Evolutionary conservation across 805 yeast species (phyloP).

Genomic region (Ogataea salicorniae): DNA sequence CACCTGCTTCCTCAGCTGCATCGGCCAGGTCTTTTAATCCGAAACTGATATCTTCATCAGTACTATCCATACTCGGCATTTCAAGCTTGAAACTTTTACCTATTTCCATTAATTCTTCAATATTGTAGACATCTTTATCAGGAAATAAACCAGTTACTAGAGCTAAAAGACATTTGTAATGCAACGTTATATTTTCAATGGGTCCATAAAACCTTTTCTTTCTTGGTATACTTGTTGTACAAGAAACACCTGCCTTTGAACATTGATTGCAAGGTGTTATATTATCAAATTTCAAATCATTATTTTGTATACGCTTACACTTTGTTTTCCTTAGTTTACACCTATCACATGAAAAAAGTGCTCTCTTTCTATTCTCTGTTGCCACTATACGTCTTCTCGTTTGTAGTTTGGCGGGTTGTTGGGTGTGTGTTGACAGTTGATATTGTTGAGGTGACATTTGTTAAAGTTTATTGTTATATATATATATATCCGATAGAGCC

Average conservation of each 20-base stretch:
- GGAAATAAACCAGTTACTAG: constrained; percentile 40
- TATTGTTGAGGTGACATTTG: background rate
- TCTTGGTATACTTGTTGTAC: constrained; percentile 38
- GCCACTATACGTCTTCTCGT: constrained; percentile 34
- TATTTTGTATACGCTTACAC: constrained; percentile 33
- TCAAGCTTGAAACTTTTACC: constrained; percentile 31
- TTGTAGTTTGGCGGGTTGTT: constrained; percentile 10
- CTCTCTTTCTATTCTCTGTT: constrained; percentile 35
- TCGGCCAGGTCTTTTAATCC: constrained; percentile 6
- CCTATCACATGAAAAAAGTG: constrained; percentile 41
- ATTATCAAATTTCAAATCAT: constrained; percentile 32
- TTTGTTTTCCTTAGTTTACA: constrained; percentile 40
- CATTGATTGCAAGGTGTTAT: constrained; percentile 38
- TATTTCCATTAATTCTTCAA: constrained; percentile 36
- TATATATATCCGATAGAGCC: background rate
- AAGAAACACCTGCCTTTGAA: constrained; percentile 31
- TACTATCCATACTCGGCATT: constrained; percentile 29
- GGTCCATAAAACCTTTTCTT: constrained; percentile 39
- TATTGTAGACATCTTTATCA: constrained; percentile 38
- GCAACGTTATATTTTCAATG: constrained; percentile 37
- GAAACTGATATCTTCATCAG: constrained; percentile 8
- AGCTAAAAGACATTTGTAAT: constrained; percentile 37
- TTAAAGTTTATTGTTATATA: background rate
- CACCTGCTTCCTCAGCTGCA: background rate
- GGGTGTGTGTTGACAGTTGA: background rate